Conservation (phyloP, 2,329 filamentous ascomycete species). For the Sphaerulina vaccinii region DNA sequence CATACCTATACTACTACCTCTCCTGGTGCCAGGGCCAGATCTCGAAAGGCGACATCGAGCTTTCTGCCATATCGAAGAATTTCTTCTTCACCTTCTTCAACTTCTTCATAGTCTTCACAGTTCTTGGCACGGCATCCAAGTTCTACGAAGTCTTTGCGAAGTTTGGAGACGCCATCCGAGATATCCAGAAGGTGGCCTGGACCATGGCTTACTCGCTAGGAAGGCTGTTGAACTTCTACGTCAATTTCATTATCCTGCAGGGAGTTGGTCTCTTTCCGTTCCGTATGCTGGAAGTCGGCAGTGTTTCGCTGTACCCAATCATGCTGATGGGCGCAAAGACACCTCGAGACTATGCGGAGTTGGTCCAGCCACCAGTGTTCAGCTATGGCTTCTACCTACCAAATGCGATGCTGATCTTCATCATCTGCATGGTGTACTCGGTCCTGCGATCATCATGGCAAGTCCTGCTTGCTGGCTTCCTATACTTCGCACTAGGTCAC, state of each 20-base stretch:
- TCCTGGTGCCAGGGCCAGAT: conserved; percentile 92
- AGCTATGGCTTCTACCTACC: conserved; percentile 96
- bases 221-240: conserved; percentile 77
- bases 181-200: conserved; percentile 74
- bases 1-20: conserved; percentile 91
- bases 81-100: conserved; percentile 99
- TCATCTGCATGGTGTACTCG: conserved; percentile 93
- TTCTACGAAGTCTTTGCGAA: conserved; percentile 59
- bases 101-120: conserved; percentile 91
- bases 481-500: conserved; percentile 80
- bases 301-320: conserved; percentile 79
- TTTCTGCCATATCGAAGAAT: conserved; percentile 95
- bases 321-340: conserved; percentile 76
- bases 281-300: conserved; percentile 84
- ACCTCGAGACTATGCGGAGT: conserved; percentile 81
- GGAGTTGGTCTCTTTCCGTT: conserved; percentile 92
- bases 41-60: conserved; percentile 87
- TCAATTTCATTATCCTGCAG: conserved; percentile 90
- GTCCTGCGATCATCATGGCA: conserved; percentile 76
- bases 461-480: conserved; percentile 75
- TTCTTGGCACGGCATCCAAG: conserved; percentile 75
- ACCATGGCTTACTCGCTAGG: conserved; percentile 75
- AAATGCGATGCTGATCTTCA: conserved; percentile 87
- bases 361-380: conserved; percentile 80
- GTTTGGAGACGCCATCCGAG: conserved; percentile 71